Evolutionary conservation across 2,329 filamentous ascomycete species (phyloP).

Genomic region (Aspergillus aculeatus): DNA sequence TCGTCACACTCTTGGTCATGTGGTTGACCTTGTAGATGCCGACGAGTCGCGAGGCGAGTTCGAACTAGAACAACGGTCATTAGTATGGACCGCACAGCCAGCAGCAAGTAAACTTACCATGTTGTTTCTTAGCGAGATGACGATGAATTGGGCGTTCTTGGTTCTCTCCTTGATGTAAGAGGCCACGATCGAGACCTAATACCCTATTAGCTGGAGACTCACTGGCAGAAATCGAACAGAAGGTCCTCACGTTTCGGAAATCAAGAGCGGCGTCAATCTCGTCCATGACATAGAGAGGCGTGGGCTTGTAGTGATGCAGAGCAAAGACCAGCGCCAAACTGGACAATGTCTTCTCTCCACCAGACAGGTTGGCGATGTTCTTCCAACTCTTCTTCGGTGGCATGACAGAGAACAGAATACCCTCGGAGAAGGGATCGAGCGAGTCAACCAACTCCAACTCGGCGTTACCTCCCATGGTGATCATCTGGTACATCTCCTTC

Average conservation of each 20-base stretch:
- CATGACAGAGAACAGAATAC: slow-evolving; percentile 97
- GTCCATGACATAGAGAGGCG: slow-evolving; percentile 98
- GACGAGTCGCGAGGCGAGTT: slow-evolving; percentile 89
- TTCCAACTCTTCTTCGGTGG: slow-evolving; percentile 99
- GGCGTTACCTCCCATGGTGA: slow-evolving; percentile 98
- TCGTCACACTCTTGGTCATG: slow-evolving; percentile 91
- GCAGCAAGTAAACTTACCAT: slow-evolving; percentile 57
- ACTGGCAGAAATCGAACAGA: no score
- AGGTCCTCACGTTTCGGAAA: slow-evolving; percentile 83
- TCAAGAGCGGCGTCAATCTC: slow-evolving; percentile 98
- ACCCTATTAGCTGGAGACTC: slow-evolving; percentile 10
- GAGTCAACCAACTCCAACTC: slow-evolving; percentile 96
- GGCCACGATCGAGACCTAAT: slow-evolving; percentile 89
- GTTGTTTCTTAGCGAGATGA: slow-evolving; percentile 96
- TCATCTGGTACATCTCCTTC: slow-evolving; percentile 99
- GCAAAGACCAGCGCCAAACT: slow-evolving; percentile 96
- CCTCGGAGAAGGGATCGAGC: slow-evolving; percentile 93
- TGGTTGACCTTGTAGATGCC: slow-evolving; percentile 99
- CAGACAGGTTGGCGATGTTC: slow-evolving; percentile 93
- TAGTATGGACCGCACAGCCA: background rate
- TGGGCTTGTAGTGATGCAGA: slow-evolving; percentile 95
- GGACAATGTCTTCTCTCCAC: slow-evolving; percentile 95
- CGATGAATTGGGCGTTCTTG: slow-evolving; percentile 98
- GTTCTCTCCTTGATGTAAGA: slow-evolving; percentile 99
- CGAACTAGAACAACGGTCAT: slow-evolving; percentile 58